These are phyloP conservation scores for Ogataea populi-albae DNA, from an alignment of 805 yeast genomes.

Conservation along the genomic window DNA sequence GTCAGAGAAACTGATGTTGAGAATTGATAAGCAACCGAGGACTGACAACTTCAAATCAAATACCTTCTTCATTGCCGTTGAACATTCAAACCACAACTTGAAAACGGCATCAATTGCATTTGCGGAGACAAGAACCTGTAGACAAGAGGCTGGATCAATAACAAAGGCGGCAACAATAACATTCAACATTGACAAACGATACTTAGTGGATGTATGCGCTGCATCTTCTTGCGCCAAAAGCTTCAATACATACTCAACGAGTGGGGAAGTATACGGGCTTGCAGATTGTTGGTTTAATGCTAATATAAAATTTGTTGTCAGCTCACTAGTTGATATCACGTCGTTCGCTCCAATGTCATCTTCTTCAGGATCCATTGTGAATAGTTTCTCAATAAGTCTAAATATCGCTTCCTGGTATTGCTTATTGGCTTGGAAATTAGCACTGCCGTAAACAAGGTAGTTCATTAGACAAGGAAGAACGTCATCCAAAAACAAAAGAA, in stretches of 20 bases:
- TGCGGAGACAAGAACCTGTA: slow-evolving; percentile 46
- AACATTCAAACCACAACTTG: slow-evolving; percentile 59
- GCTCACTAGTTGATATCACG: slow-evolving; percentile 53
- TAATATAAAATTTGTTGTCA: slow-evolving; percentile 62
- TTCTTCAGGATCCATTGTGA: slow-evolving; percentile 27
- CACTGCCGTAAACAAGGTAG: slow-evolving; percentile 57
- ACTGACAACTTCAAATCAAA: slow-evolving; percentile 76
- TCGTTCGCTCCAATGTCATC: slow-evolving; percentile 55
- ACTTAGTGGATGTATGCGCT: slow-evolving; percentile 23
- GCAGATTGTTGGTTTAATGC: slow-evolving; percentile 47
- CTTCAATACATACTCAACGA: slow-evolving; percentile 44
- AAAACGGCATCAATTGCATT: slow-evolving; percentile 51
- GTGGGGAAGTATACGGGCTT: slow-evolving; percentile 41
- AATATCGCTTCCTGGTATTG: slow-evolving; percentile 47
- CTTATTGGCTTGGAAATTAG: slow-evolving; percentile 45
- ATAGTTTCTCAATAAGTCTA: slow-evolving; percentile 45
- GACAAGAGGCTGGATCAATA: slow-evolving; percentile 53
- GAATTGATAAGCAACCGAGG: slow-evolving; percentile 60
- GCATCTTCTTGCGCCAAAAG: slow-evolving; percentile 35
- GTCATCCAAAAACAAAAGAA: slow-evolving; percentile 71
- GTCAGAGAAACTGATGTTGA: slow-evolving; percentile 26
- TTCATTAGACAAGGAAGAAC: slow-evolving; percentile 70
- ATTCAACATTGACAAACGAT: slow-evolving; percentile 51
- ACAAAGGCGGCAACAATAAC: slow-evolving; percentile 63
- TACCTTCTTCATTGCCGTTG: slow-evolving; percentile 60